A percentile compares a stretch with the other conserved stretches of the same genome.
Conservation (phyloP, 352 stramenopile species). For the Pythium periplocum region DNA sequence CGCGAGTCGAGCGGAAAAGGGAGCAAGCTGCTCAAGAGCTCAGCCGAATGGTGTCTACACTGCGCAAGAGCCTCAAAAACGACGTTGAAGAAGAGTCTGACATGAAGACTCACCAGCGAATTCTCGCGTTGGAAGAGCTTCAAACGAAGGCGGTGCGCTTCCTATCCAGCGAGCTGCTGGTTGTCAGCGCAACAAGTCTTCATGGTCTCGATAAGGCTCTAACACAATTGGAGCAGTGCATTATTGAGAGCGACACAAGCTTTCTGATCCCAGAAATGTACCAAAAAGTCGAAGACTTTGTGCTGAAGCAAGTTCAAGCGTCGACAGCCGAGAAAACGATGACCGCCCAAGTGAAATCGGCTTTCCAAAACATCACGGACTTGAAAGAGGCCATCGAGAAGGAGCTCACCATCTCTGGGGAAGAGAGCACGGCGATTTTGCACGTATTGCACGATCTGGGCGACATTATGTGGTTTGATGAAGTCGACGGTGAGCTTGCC, state of each 20-base stretch:
- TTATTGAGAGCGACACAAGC: neutral
- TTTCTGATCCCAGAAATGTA: slow-evolving; percentile 1
- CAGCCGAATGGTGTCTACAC: neutral
- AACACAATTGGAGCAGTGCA: neutral
- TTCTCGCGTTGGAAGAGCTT: no score
- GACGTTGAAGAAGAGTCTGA: neutral
- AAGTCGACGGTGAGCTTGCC: neutral
- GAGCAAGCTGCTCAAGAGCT: neutral
- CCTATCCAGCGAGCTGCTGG: neutral
- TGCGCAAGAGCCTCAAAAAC: neutral
- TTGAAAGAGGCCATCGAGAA: neutral
- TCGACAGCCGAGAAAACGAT: neutral
- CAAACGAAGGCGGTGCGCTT: neutral
- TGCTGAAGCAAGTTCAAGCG: neutral
- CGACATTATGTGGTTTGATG: slow-evolving; percentile 16
- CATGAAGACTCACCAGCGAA: neutral
- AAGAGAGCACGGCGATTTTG: slow-evolving; percentile 5
- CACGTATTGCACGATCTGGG: slow-evolving; percentile 11
- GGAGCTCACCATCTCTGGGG: neutral
- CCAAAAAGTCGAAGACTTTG: neutral
- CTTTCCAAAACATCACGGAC: neutral
- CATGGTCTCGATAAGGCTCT: neutral
- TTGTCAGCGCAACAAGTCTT: slow-evolving; percentile 2
- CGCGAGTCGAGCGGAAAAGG: neutral
- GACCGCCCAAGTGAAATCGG: neutral